Evolutionary conservation across 805 yeast species (phyloP), one percentile per base, ranked within the genome.

Genomic region (Phaffomyces opuntiae): DNA sequence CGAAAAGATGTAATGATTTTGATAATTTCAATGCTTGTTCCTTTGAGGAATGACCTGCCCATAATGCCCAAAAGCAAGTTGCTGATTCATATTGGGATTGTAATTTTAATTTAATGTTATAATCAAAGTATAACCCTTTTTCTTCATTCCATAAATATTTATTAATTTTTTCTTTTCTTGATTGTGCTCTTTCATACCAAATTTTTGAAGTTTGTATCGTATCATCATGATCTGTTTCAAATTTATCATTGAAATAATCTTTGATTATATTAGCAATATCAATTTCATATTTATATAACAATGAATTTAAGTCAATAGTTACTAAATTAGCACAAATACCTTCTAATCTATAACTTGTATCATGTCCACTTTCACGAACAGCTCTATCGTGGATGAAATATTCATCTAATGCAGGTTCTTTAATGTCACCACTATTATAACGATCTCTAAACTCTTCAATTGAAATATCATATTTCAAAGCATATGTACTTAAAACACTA

Each of bases 341-440:
- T 65, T 90, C 96, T 44, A 93, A 70, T 56, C 99, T 73, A 59
- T 90, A 88, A 2, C 91, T 74, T 0, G 98, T 93, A 61, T 91
- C 99, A 62, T 93, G 98, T 1, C 99, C 99, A 31, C 93, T 82
- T 65, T 91, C 99, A 60, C 99, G 77, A 11, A 91, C 95, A 1
- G 95, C 97, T 48, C 97, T 73, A 63, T 91, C 99, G 60, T 91
- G 96, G 42, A 86, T 63, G 61, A 91, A 87, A 61, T 87, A 91
- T 51, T 80, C 89, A 58, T 93, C 98, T 49, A 91, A 70, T n/a
- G 71, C 79, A 1, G 96, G 95, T 58, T 87, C 96, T 4, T 66
- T 49, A 17, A 91, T 72, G 42, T 69, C 64, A 5, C 83, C 82
- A 36, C 68, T 63, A 57, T 90, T 88, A 67, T 91, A 93, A 57